Base-by-base conservation (phyloP, 352 stramenopile genomes). In the Phytophthora crassamura region DNA sequence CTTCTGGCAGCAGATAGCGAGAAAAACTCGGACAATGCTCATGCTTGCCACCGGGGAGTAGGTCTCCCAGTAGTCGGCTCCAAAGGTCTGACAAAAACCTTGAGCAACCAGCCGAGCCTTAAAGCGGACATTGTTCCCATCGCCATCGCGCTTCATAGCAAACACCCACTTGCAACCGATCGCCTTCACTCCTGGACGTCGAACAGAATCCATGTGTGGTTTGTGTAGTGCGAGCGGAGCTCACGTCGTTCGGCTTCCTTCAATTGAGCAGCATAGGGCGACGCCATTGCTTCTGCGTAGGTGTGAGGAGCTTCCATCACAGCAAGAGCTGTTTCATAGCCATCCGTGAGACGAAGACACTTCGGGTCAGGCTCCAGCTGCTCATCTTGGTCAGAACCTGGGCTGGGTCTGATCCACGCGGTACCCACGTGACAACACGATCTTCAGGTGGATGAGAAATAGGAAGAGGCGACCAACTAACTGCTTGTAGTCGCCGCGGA, bases 21-120 rank as follows among this genome's bases (percentile, higher is more conserved):
- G 28, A 39, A 75, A 69, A 6, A 54, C 16, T 12, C 74, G 65
- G 7, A 82, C 25, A 1, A 60, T 69, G 28, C 66, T 56, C 4
- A 72, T n/a, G 35, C 59, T 62, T 8, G 73, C 48, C n/a, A 45
- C 41, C 34, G 41, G 12, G 28, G 41, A 52, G 18, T 52, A 61
- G 20, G 46, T 52, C 7, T 61, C 32, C 16, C 11, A 46, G 20
- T 52, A 52, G 18, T 60, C 28, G 4, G 51, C 45, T 9, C 16
- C 38, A 48, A 49, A 59, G 14, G 39, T 35, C 9, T 59, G 36
- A 10, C 40, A 38, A 34, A 33, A 49, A 9, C n/a, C 40, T 45
- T 45, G 43, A 22, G 43, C 25, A 14, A 60, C 30, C 15, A 52
- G 32, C 16, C 32, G 18, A 30, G 32, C 4, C 45, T 61, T 61